Evolutionary conservation across 805 yeast genomes (phyloP), one percentile per base, ranked within the genome.

Genomic region (Starmerella sirachaensis): DNA sequence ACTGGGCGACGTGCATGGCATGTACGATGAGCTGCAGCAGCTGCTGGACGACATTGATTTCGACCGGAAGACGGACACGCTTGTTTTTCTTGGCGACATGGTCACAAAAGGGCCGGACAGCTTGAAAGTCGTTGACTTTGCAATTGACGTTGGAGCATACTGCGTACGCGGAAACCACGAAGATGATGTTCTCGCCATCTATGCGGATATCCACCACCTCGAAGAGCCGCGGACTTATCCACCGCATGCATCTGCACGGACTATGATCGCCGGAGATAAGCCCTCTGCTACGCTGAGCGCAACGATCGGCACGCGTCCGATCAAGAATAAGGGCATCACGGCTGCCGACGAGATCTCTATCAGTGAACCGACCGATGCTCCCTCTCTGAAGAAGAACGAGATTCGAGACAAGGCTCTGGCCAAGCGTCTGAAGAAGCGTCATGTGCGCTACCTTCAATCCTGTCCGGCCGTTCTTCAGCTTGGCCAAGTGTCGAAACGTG

Each of bases 101-200:
- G 64, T 82, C 13, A 67, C 84, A 35, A 88, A 86, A 54, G 97
- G 97, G 1, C 76, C 80, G 5, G 74, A 79, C 41, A 79, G 93
- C 1, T 45, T 70, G 11, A 70, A 69, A 27, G 84, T 84, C 2
- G 54, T 85, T 9, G 77, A 84, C 42, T 76, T 58, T 50, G 76
- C 81, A 14, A 64, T 76, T 23, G 62, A 71, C 17, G 54, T 74
- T 47, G 61, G 70, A 12, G 69, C 81, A 12, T 74, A 72, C 37
- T 85, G 94, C 54, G 73, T 86, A 2, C 61, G 91, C 41, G 96
- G 97, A 0, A 86, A 86, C 61, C 95, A 88, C 57, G 97, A 86
- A 58, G 66, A 77, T 43, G 76, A 74, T 43, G 69, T 79, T 9
- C 53, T 86, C 47, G 67, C 74, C 38, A 61, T 76, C 51, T 83